These are phyloP conservation scores for Phaeosphaeria sp. DNA, from an alignment of 2,329 filamentous ascomycete species.

Conservation along the genomic window DNA sequence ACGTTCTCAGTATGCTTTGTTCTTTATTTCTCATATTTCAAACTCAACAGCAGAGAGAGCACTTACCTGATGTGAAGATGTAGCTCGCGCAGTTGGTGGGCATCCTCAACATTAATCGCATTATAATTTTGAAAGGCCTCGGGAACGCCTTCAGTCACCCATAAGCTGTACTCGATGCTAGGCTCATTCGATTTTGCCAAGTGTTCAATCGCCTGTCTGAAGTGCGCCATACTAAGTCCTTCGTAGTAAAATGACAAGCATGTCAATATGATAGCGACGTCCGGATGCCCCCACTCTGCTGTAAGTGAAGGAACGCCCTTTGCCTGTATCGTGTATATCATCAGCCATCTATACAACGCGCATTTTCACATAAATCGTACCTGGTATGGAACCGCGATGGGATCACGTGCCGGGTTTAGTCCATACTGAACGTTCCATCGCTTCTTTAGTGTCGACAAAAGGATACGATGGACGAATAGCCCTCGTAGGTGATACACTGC, in stretches of 20 bases:
- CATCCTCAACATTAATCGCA: conserved; percentile 66
- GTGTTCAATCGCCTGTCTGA: conserved; percentile 58
- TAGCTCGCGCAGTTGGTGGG: conserved; percentile 55
- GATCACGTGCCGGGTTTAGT: conserved; percentile 55
- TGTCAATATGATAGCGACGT: conserved; percentile 55
- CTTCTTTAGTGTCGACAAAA: conserved; percentile 66
- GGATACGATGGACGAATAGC: conserved; percentile 64
- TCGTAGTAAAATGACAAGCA: conserved; percentile 67
- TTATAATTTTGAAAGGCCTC: conserved; percentile 60
- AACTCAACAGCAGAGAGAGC: not conserved
- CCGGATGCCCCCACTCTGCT: conserved; percentile 73
- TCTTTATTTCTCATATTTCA: not conserved
- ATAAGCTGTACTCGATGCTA: conserved; percentile 62
- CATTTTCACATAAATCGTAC: conserved; percentile 12
- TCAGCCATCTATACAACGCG: not conserved
- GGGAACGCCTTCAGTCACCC: conserved; percentile 55
- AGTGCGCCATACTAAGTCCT: conserved; percentile 59
- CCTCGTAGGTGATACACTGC: conserved; percentile 66
- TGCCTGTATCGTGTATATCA: conserved; percentile 44
- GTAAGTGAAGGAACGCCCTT: conserved; percentile 69
- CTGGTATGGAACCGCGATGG: conserved; percentile 68
- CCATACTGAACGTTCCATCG: conserved; percentile 71
- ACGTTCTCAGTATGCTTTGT: not conserved
- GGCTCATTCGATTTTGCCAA: conserved; percentile 65
- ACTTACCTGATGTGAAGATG: conserved; percentile 19